Conservation (phyloP, 2,329 filamentous ascomycete genomes). For the Aureobasidium melanogenum region DNA sequence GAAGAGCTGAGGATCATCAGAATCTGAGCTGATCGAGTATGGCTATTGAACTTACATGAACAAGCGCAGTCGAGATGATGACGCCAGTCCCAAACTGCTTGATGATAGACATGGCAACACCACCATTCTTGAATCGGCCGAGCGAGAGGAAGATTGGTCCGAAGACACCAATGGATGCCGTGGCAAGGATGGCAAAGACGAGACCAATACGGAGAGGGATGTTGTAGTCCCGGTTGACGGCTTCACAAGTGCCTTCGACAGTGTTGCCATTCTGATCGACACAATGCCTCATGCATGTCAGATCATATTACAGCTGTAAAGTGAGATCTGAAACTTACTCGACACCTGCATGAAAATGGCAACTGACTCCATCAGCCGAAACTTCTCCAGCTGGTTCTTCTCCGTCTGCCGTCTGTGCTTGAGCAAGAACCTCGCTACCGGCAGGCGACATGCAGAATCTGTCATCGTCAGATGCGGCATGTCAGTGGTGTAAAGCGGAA, state of each 20-base stretch:
- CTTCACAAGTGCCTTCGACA: constrained; percentile 36
- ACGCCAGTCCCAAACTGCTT: constrained; percentile 68
- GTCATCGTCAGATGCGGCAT: not conserved
- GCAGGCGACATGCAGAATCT: constrained; percentile 55
- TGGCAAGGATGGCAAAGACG: constrained; percentile 61
- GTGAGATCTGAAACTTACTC: constrained; percentile 46
- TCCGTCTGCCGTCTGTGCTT: constrained; percentile 28
- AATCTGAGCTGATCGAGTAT: not conserved
- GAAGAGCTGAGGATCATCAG: constrained; percentile 45
- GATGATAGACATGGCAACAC: constrained; percentile 50
- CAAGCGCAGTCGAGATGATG: constrained; percentile 62
- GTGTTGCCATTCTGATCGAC: constrained; percentile 36
- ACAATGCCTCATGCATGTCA: constrained; percentile 45
- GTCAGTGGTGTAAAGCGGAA: not conserved
- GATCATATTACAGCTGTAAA: not conserved
- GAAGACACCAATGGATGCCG: constrained; percentile 61
- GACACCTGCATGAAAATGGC: constrained; percentile 67
- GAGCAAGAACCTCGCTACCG: constrained; percentile 53
- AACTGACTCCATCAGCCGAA: constrained; percentile 32
- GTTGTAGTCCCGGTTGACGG: constrained; percentile 52
- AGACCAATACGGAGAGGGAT: constrained; percentile 60
- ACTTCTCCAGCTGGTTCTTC: constrained; percentile 19
- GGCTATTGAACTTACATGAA: constrained; percentile 44
- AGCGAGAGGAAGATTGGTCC: constrained; percentile 55
- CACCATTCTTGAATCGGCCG: constrained; percentile 41